These are phyloP conservation scores for Aspergillus fructus DNA, from an alignment of 2,329 filamentous ascomycete genomes.

Conservation along the genomic window DNA sequence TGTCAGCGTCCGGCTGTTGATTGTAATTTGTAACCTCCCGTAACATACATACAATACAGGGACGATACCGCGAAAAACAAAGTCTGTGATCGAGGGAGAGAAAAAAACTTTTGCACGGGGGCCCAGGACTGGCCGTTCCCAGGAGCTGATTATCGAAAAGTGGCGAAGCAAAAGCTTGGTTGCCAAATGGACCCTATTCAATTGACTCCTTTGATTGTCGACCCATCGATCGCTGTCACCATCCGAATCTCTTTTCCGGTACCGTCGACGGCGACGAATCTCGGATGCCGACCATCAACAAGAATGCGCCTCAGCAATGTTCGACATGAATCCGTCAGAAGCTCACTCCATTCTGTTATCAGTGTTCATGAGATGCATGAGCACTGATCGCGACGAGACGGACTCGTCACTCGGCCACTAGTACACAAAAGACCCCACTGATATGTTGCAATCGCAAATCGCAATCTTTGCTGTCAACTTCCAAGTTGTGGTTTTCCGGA, in stretches of 20 bases:
- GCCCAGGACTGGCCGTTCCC: neutral
- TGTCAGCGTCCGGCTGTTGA: neutral
- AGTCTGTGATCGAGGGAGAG: neutral
- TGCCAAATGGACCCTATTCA: neutral
- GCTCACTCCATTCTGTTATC: neutral
- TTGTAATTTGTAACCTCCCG: neutral
- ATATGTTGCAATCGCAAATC: conserved; percentile 14
- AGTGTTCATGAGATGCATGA: neutral
- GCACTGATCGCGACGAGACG: neutral
- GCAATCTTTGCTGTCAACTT: conserved; percentile 3
- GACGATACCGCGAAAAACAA: conserved; percentile 1
- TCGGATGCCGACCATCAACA: neutral
- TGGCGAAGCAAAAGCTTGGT: conserved; percentile 13
- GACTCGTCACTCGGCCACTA: neutral
- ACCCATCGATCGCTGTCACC: neutral
- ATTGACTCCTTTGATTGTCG: neutral
- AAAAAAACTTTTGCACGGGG: neutral
- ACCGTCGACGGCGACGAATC: neutral
- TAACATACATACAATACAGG: conserved; percentile 13
- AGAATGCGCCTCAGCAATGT: conserved; percentile 3
- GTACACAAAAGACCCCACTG: conserved; percentile 8
- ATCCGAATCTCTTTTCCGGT: neutral
- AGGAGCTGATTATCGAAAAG: conserved; percentile 1
- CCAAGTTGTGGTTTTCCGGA: neutral
- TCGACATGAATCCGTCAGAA: conserved; percentile 1